Conservation (phyloP, 768 basidiomycete genomes). For the Psilocybe tampanensis region DNA sequence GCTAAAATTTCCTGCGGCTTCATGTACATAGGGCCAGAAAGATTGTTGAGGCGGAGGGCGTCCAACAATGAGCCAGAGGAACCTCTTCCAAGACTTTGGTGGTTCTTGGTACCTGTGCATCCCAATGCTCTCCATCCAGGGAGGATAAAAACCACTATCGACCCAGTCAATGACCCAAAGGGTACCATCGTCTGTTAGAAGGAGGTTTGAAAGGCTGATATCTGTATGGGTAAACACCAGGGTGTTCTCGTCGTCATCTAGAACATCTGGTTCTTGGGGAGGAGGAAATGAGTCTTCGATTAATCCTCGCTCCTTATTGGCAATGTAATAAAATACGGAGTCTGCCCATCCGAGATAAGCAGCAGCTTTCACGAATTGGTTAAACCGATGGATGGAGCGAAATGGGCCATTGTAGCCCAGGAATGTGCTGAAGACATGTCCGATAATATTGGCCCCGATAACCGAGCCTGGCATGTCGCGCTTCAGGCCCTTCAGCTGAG, state of each 20-base stretch:
- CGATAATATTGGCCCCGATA: background rate
- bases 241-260: background rate
- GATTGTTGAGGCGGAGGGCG: too few relatives aligned
- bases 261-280: background rate
- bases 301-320: background rate
- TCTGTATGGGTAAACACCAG: slow-evolving; percentile 26
- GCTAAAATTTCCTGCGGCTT: too few relatives aligned
- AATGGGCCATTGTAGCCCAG: background rate
- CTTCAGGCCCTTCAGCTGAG: slow-evolving; percentile 23
- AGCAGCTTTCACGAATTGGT: background rate
- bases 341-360: background rate
- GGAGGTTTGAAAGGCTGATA: slow-evolving; percentile 26
- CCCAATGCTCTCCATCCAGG: slow-evolving; percentile 24
- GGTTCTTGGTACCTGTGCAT: slow-evolving; percentile 2
- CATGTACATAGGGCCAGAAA: too few relatives aligned
- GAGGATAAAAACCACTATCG: slow-evolving; percentile 28
- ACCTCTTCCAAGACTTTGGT: background rate
- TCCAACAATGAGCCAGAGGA: background rate
- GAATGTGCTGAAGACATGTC: background rate
- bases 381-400: background rate
- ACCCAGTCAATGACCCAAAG: slow-evolving; percentile 38
- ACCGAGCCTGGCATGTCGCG: background rate
- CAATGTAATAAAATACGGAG: background rate
- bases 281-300: background rate
- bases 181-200: slow-evolving; percentile 25